A percentile compares a stretch with the other conserved stretches of the same genome.
These are phyloP conservation scores for Solanum piurae DNA, from an alignment of 257 asterid genomes.

Conservation along the genomic window DNA sequence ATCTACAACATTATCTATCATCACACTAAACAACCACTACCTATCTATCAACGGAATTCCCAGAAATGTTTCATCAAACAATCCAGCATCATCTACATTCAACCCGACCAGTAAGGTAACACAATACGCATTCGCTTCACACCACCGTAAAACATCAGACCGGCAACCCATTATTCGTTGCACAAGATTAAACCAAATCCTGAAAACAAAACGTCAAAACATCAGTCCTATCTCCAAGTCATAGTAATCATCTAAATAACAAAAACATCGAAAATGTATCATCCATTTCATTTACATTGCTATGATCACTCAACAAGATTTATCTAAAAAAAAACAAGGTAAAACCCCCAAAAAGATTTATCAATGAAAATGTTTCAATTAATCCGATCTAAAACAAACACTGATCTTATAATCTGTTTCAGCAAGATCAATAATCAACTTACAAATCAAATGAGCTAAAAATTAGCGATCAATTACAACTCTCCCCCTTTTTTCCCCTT, in stretches of 20 bases:
- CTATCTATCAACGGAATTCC: background rate
- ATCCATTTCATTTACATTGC: background rate
- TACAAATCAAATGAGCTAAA: background rate
- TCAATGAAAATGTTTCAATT: background rate
- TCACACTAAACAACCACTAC: background rate
- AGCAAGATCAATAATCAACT: background rate
- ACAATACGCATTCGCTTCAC: background rate
- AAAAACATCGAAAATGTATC: background rate
- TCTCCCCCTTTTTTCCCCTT: background rate
- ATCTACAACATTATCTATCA: background rate
- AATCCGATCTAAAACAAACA: background rate
- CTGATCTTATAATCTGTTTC: background rate
- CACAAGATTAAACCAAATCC: conserved; percentile 2
- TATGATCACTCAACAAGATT: background rate
- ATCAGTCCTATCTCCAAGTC: background rate
- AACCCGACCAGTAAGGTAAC: background rate
- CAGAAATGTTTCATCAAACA: background rate
- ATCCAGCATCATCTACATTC: background rate
- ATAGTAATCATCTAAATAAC: background rate
- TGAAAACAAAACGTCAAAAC: background rate
- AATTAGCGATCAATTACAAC: background rate
- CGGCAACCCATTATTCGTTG: background rate
- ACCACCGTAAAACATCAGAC: background rate
- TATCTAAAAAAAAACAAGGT: background rate
- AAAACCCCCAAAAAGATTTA: background rate